Base-by-base conservation (phyloP, 148 eudicot genomes). In the Amaranthus cruentus region DNA sequence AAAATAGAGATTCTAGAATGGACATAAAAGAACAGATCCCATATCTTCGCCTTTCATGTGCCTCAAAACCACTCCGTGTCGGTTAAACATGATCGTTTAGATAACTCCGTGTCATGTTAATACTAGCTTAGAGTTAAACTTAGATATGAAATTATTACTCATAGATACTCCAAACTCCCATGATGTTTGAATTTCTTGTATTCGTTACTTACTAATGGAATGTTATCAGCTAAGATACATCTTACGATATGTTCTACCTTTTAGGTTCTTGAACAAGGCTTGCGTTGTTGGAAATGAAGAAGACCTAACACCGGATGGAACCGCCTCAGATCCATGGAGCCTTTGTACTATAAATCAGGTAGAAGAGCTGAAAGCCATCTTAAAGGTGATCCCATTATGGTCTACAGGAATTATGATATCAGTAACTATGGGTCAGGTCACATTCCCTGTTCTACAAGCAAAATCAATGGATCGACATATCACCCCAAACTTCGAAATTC, bases 211-310 rank as follows among this genome's bases (percentile, higher is more conserved):
- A 28, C 38, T 28, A 28, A 28, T 28, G 38, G 38, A 28, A 28
- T 28, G 38, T 28, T 2, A 28, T 28, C 38, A 28, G 38, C 51
- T 13, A 44, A 43, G 11, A 42, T 28, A 42, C 12, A 4, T 6
- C 3, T 6, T 4, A 56, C 5, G 46, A 52, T 47, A 68, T 50
- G 47, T 28, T 12, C 61, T 46, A 48, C 10, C 57, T 66, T 69
- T 9, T 54, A 87, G 91, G 78, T 91, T 81, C 78, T 75, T 89
- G 18, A 84, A 91, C 70, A 91, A 86, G 82, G 97, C 97, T 9
- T 91, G 93, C 73, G 65, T 89, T 21, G 51, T 85, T 46, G 70
- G n/a, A 65, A 79, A 83, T 67, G 73, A 82, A 6, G 58, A 80
- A 75, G 87, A 87, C 55, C 51, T 79, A 47, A 70, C 73, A 38